Evolutionary conservation across 805 yeast species (phyloP).

Genomic region (Wickerhamiella spandovensis): DNA sequence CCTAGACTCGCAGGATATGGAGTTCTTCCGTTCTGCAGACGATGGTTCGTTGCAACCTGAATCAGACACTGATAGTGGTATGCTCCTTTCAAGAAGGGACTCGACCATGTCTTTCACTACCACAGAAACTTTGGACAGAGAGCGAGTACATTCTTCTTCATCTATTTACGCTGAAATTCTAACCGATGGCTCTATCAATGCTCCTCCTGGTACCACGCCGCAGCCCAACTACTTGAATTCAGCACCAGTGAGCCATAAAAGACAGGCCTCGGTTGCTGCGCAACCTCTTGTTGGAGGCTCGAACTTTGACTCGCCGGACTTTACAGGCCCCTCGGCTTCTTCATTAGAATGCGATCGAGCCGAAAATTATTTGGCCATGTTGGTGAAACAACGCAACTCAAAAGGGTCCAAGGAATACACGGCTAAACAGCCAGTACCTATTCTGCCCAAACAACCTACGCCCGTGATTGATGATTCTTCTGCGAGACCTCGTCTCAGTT

Average conservation of each 20-base stretch:
- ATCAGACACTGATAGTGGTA: neutral
- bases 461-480: neutral
- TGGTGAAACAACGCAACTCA: neutral
- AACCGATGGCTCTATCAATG: neutral
- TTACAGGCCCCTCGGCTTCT: neutral
- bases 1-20: neutral
- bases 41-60: neutral
- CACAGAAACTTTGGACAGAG: neutral
- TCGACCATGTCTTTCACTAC: neutral
- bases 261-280: constrained; percentile 12
- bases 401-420: no score
- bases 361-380: neutral
- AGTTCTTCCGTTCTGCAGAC: neutral
- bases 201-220: neutral
- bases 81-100: neutral
- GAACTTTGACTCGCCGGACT: constrained; percentile 4
- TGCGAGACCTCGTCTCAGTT: neutral
- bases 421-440: no score
- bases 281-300: constrained; percentile 11
- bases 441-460: no score
- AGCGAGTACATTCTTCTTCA: neutral
- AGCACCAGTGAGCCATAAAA: constrained; percentile 1
- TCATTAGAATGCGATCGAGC: neutral
- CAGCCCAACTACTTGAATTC: neutral
- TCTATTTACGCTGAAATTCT: neutral